These are phyloP conservation scores for Cephalotrichum gorgonifer DNA, from an alignment of 2,329 filamentous ascomycete species.

Conservation along the genomic window DNA sequence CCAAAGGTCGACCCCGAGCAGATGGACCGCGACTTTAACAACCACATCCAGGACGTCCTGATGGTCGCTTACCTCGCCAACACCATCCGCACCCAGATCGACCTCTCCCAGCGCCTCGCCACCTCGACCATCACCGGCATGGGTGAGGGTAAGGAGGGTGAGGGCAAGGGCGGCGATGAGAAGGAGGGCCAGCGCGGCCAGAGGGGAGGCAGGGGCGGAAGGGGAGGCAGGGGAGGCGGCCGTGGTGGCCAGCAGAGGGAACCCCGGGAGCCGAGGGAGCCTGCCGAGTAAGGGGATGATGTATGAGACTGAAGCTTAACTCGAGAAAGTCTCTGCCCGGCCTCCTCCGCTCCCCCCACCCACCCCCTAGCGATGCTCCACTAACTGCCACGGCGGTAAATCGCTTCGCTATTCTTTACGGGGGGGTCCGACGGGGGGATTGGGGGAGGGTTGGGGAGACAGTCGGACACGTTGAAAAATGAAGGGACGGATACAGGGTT, in stretches of 20 bases:
- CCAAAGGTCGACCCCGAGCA: slow-evolving; percentile 87
- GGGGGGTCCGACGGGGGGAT: not conserved
- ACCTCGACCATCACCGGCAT: slow-evolving; percentile 53
- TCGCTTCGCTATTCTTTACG: no score
- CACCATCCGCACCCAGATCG: slow-evolving; percentile 97
- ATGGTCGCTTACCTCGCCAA: slow-evolving; percentile 98
- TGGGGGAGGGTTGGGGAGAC: not conserved
- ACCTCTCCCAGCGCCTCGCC: slow-evolving; percentile 88
- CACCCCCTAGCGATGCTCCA: no score
- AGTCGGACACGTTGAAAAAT: not conserved
- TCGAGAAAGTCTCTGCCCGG: not conserved
- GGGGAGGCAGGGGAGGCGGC: slow-evolving; percentile 37
- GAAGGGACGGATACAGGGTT: not conserved
- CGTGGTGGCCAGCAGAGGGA: slow-evolving; percentile 39
- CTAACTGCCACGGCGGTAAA: not conserved
- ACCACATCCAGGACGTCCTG: slow-evolving; percentile 97
- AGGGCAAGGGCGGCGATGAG: slow-evolving; percentile 30
- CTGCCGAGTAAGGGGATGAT: not conserved
- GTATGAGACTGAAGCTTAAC: not conserved
- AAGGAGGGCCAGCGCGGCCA: slow-evolving; percentile 31
- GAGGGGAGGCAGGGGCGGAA: slow-evolving; percentile 36
- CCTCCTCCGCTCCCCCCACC: not conserved
- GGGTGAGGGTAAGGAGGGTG: slow-evolving; percentile 40
- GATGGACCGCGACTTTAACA: slow-evolving; percentile 98
- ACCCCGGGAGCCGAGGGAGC: slow-evolving; percentile 20